phyloP scores from a whole-genome alignment of 2,329 filamentous ascomycete species.

The Mollisia scopiformis region DNA sequence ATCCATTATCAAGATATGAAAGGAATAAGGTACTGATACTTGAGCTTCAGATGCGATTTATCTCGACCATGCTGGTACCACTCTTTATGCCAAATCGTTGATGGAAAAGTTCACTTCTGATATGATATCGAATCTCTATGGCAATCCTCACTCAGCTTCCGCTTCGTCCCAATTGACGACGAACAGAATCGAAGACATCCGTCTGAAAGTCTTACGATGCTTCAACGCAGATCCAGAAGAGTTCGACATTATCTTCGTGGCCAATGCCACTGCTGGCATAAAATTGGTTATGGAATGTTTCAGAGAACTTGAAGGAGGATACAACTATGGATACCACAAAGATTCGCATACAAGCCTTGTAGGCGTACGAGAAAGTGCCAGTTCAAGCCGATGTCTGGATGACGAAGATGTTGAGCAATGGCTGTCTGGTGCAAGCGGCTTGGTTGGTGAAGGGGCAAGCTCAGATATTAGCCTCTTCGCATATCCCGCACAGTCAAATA shows the following conservation, averaged over 20 bases:
- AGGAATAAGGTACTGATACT: slow-evolving; percentile 7
- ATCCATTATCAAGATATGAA: slow-evolving; percentile 3
- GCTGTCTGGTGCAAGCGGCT: slow-evolving; percentile 49
- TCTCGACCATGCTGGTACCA: slow-evolving; percentile 95
- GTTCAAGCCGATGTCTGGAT: slow-evolving; percentile 65
- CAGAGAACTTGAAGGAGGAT: slow-evolving; percentile 68
- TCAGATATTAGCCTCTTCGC: slow-evolving; percentile 62
- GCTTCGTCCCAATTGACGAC: slow-evolving; percentile 78
- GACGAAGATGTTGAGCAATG: slow-evolving; percentile 67
- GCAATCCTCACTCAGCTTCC: slow-evolving; percentile 91
- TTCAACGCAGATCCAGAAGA: slow-evolving; percentile 80
- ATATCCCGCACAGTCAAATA: slow-evolving; percentile 90
- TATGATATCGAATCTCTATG: slow-evolving; percentile 78
- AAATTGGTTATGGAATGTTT: slow-evolving; percentile 85
- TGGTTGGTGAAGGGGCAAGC: slow-evolving; percentile 32
- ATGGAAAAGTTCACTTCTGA: slow-evolving; percentile 75
- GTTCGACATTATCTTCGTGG: slow-evolving; percentile 89
- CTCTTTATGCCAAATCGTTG: slow-evolving; percentile 76
- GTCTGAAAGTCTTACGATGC: slow-evolving; percentile 71
- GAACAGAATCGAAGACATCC: slow-evolving; percentile 73
- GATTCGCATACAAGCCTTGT: slow-evolving; percentile 88
- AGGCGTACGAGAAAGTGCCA: slow-evolving; percentile 75
- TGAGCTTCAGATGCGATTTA: slow-evolving; percentile 50
- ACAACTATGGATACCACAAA: slow-evolving; percentile 81
- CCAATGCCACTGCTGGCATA: slow-evolving; percentile 89